phyloP scores from a whole-genome alignment of 2,329 filamentous ascomycete genomes.

The Aureobasidium melanogenum region DNA sequence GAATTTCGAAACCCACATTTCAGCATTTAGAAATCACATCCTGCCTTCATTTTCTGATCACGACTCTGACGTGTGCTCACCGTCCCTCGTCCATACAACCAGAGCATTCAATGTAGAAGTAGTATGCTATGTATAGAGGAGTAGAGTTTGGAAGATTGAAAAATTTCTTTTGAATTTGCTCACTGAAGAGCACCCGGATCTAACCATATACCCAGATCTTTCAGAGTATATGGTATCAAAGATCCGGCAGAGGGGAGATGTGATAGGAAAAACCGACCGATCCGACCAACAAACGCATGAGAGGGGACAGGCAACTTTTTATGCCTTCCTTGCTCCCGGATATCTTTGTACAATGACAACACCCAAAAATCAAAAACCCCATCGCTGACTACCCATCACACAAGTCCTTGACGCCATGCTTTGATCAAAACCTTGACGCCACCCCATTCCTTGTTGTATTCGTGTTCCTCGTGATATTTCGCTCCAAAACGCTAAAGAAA shows the following conservation, averaged over 20 bases:
- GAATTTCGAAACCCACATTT: too few species aligned
- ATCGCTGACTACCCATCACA: background rate
- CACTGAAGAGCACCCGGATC: background rate
- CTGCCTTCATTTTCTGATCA: too few species aligned
- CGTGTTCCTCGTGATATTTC: background rate
- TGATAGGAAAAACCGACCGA: background rate
- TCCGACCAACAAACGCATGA: constrained; percentile 1
- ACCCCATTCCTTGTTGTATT: background rate
- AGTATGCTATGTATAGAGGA: too few species aligned
- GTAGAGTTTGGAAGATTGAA: background rate
- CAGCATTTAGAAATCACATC: too few species aligned
- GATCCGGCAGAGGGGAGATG: constrained; percentile 8
- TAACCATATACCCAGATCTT: constrained; percentile 6
- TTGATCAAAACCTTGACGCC: background rate
- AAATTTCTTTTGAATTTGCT: background rate
- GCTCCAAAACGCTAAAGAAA: constrained; percentile 1
- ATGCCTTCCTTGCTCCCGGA: background rate
- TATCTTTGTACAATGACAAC: constrained; percentile 4
- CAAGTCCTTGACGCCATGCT: background rate
- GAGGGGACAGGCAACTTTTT: background rate
- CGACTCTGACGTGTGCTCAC: too few species aligned
- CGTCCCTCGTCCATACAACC: too few species aligned
- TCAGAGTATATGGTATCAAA: background rate
- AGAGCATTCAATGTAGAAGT: background rate
- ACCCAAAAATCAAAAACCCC: background rate